phyloP scores from a whole-genome alignment of 257 asterid genomes.

The Lantana camara region DNA sequence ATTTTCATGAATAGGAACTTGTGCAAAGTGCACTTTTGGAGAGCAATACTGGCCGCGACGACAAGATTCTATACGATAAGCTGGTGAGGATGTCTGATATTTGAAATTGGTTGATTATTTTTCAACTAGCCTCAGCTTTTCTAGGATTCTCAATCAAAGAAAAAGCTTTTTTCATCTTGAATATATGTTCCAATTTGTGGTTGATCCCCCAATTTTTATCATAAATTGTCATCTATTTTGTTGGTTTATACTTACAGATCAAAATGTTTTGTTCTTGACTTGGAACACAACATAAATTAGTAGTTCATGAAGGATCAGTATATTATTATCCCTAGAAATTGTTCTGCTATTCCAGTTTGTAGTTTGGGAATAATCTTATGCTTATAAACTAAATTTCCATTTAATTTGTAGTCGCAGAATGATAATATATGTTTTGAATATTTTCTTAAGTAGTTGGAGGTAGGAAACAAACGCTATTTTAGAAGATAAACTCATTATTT shows the following conservation, averaged over 20 bases:
- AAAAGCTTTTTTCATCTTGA: not conserved
- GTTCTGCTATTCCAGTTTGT: not conserved
- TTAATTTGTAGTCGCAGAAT: no score
- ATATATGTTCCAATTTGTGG: not conserved
- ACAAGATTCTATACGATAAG: conserved; percentile 76
- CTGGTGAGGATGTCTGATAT: conserved; percentile 52
- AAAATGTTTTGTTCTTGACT: no score
- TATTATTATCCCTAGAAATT: not conserved
- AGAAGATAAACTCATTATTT: no score
- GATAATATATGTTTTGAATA: no score
- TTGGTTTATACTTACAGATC: not conserved
- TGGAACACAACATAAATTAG: not conserved
- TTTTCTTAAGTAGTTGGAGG: no score
- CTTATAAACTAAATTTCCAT: not conserved
- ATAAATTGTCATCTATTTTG: not conserved
- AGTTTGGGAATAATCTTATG: not conserved
- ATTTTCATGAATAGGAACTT: conserved; percentile 51
- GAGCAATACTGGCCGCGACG: conserved; percentile 83
- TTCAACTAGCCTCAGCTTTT: not conserved
- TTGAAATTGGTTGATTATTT: conserved; percentile 25
- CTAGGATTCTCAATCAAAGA: not conserved
- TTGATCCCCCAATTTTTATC: not conserved
- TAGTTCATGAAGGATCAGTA: not conserved
- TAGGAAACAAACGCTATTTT: no score
- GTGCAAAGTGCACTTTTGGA: conserved; percentile 87